Percentiles rank a stretch among this genome's conserved stretches.
Conservation (phyloP, 495 filamentous ascomycete genomes). For the Trichocladium uniseriatum region DNA sequence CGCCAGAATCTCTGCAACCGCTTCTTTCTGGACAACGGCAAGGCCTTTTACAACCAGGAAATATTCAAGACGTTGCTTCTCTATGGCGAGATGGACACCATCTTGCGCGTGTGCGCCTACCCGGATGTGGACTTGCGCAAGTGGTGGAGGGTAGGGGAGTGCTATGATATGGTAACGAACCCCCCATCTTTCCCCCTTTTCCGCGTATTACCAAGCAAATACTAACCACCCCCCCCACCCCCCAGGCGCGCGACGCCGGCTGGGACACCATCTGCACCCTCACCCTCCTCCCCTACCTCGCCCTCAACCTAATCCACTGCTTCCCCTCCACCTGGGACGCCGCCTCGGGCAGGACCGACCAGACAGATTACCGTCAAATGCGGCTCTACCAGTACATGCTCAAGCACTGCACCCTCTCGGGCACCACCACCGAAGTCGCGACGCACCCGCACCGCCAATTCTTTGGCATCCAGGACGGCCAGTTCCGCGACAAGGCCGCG, state of each 20-base stretch:
- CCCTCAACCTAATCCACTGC: neutral
- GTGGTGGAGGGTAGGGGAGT: neutral
- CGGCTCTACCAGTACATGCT: neutral
- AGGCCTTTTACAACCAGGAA: neutral
- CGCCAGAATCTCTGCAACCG: neutral
- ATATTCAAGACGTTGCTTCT: slow-evolving; percentile 1
- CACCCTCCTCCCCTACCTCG: neutral
- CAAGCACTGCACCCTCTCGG: neutral
- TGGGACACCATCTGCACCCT: neutral
- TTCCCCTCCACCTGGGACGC: neutral
- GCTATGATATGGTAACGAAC: neutral
- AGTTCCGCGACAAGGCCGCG: neutral
- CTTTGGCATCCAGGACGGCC: neutral
- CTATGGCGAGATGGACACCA: neutral
- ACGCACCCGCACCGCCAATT: neutral
- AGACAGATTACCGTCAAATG: slow-evolving; percentile 2
- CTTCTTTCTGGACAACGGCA: neutral
- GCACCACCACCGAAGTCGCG: neutral
- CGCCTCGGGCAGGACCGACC: neutral
- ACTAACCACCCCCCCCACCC: too few species aligned
- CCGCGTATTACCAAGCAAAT: too few species aligned
- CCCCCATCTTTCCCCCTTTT: too few species aligned
- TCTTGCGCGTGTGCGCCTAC: neutral
- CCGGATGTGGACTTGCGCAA: neutral
- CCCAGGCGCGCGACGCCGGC: neutral